These are phyloP conservation scores for Euclidium syriacum DNA, from an alignment of 345 rosid genomes.

Conservation along the genomic window DNA sequence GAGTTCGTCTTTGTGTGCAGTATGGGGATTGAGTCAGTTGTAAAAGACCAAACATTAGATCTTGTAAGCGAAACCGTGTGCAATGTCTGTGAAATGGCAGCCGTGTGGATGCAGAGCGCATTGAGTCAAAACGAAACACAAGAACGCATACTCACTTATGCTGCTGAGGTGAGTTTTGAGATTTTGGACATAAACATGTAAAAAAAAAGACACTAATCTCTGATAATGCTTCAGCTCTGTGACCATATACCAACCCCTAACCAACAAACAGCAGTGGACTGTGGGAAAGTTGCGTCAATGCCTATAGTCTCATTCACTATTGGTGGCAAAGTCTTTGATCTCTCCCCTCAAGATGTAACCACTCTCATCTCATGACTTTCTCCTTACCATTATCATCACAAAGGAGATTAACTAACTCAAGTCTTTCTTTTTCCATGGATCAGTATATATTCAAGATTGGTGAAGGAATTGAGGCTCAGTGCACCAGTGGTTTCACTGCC, in stretches of 20 bases:
- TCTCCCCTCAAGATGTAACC: conserved; percentile 69
- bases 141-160: conserved; percentile 68
- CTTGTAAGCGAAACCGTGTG: conserved; percentile 52
- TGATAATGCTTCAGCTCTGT: conserved; percentile 50
- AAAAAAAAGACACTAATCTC: conserved; percentile 1
- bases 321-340: conserved; percentile 70
- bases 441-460: conserved; percentile 62
- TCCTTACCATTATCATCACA: conserved; percentile 6
- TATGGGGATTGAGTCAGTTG: conserved; percentile 60
- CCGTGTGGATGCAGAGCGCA: conserved; percentile 85
- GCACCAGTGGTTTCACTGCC: conserved; percentile 58
- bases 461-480: conserved; percentile 43
- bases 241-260: conserved; percentile 76
- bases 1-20: conserved; percentile 34
- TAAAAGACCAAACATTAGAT: conserved; percentile 41
- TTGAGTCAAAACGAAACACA: conserved; percentile 57
- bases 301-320: conserved; percentile 72
- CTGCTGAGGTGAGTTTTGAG: conserved; percentile 46
- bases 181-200: neutral
- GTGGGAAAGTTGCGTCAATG: conserved; percentile 55
- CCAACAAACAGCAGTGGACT: conserved; percentile 78
- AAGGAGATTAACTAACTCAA: neutral
- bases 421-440: neutral
- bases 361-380: conserved; percentile 8
- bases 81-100: conserved; percentile 82